Conservation (phyloP, 1,284 basidiomycete species). For the Ustilago curta region DNA sequence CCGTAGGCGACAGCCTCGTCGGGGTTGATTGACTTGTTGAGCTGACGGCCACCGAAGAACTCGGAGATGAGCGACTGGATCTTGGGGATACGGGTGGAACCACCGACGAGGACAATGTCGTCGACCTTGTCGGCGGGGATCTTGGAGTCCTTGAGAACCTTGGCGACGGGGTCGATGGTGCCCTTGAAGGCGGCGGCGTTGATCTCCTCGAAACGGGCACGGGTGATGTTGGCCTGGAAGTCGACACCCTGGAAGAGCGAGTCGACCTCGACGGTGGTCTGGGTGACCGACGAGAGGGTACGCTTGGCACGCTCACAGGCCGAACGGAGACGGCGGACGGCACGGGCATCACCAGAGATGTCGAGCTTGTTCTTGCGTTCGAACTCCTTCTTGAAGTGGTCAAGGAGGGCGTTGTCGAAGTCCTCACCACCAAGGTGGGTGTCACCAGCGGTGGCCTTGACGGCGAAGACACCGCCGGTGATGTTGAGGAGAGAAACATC, state of each 20-base stretch:
- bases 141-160: slow-evolving; percentile 98
- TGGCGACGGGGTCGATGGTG: slow-evolving; percentile 97
- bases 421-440: slow-evolving; percentile 84
- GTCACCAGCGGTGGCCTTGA: slow-evolving; percentile 76
- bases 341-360: slow-evolving; percentile 95
- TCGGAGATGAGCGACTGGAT: slow-evolving; percentile 98
- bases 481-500: slow-evolving; percentile 78
- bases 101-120: slow-evolving; percentile 99
- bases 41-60: slow-evolving; percentile 94
- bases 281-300: slow-evolving; percentile 95
- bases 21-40: slow-evolving; percentile 88
- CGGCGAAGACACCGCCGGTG: slow-evolving; percentile 76
- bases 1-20: slow-evolving; percentile 72
- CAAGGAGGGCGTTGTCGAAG: slow-evolving; percentile 96
- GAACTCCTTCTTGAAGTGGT: slow-evolving; percentile 80
- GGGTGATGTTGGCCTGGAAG: slow-evolving; percentile 69
- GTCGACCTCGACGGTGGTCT: slow-evolving; percentile 99
- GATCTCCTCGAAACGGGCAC: slow-evolving; percentile 99
- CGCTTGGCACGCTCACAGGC: slow-evolving; percentile 99
- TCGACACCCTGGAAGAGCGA: slow-evolving; percentile 87
- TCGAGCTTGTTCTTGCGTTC: slow-evolving; percentile 84
- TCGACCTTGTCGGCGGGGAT: slow-evolving; percentile 96
- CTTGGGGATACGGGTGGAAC: slow-evolving; percentile 99
- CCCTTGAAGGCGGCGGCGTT: slow-evolving; percentile 94
- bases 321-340: slow-evolving; percentile 90